Evolutionary conservation across 352 stramenopile species (phyloP), one percentile per base, ranked within the genome.

Genomic region (Globisporangium uncinulatum): DNA sequence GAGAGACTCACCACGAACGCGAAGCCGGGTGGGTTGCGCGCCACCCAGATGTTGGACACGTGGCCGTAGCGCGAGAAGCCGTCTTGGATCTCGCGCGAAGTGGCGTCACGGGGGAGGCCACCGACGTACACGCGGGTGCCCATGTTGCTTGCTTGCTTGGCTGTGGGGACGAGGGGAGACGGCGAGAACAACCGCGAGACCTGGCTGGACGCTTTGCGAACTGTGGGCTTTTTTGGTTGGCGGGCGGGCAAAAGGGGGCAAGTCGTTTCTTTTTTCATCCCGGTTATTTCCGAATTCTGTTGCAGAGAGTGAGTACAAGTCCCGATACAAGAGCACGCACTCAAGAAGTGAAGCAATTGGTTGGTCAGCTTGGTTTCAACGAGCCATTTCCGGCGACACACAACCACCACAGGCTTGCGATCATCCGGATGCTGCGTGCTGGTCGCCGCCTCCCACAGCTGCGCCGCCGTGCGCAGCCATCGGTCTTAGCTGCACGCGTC

Each of bases 11-110:
- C 84, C 80, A 94, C 79, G 71, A 94, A 94, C 75, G 84, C 84
- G 67, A 94, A 94, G 66, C 84, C 84, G 15, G 84, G 84, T 54
- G 84, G 84, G 71, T 94, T 94, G 54, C 84, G 82, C 52, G 84
- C 84, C 58, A 94, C 83, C 84, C 84, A 94, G 57, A 94, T 87
- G 71, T 92, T 94, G 64, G 75, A 74, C 56, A 94, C 77, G 71
- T 92, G 78, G 50, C 84, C 84, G 64, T 91, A 94, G 69, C 82
- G 84, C 61, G 57, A 79, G 71, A 94, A 94, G 31, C 76, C 75
- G 56, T 92, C 84, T 58, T 94, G 78, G 53, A 94, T 74, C 67
- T 94, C 84, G 34, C 79, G 79, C 51, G 80, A 89, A 41, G 79
- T 91, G 44, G 82, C 84, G 61, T 92, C 81, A 61, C 81, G 80